Evolutionary conservation across 2,329 filamentous ascomycete species (phyloP).

Genomic region (Scedosporium minutisporum): DNA sequence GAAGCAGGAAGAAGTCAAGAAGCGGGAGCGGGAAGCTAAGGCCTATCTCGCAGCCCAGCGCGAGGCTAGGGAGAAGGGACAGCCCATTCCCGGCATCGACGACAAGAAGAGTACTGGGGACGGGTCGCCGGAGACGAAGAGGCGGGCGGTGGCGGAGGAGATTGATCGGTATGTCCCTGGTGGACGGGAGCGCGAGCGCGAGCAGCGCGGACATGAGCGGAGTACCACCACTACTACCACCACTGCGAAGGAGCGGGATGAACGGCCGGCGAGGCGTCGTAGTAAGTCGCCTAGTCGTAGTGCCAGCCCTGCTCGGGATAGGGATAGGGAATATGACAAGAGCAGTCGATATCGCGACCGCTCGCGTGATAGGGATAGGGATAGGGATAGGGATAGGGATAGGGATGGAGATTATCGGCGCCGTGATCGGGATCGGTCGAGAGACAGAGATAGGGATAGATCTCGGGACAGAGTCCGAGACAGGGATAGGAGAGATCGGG

Average conservation of each 20-base stretch:
- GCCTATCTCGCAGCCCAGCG: conserved; percentile 53
- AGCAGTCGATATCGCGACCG: conserved; percentile 19
- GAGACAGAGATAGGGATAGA: conserved; percentile 15
- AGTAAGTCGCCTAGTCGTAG: conserved; percentile 22
- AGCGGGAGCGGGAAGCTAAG: conserved; percentile 54
- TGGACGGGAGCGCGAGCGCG: conserved; percentile 25
- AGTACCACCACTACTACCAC: conserved; percentile 12
- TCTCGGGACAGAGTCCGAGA: conserved; percentile 20
- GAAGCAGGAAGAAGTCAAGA: conserved; percentile 53
- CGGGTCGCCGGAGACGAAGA: conserved; percentile 31
- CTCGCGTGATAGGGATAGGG: conserved; percentile 19
- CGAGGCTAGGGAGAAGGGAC: conserved; percentile 49
- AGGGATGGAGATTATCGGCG: conserved; percentile 17
- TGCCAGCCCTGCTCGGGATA: conserved; percentile 19
- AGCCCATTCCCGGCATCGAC: conserved; percentile 48
- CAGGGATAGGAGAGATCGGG: conserved; percentile 17
- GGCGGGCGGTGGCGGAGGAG: conserved; percentile 16
- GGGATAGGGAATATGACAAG: conserved; percentile 17
- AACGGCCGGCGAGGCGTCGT: conserved; percentile 19
- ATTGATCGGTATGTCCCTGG: conserved; percentile 37
- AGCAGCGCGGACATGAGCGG: neutral
- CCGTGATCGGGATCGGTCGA: conserved; percentile 19
- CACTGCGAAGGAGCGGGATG: conserved; percentile 19
- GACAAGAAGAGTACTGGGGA: conserved; percentile 37
- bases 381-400: conserved; percentile 21